A percentile compares a stretch with the other conserved stretches of the same genome.
Evolutionary conservation across 2,329 filamentous ascomycete genomes (phyloP).

Genomic region (Trichoderma koningii): DNA sequence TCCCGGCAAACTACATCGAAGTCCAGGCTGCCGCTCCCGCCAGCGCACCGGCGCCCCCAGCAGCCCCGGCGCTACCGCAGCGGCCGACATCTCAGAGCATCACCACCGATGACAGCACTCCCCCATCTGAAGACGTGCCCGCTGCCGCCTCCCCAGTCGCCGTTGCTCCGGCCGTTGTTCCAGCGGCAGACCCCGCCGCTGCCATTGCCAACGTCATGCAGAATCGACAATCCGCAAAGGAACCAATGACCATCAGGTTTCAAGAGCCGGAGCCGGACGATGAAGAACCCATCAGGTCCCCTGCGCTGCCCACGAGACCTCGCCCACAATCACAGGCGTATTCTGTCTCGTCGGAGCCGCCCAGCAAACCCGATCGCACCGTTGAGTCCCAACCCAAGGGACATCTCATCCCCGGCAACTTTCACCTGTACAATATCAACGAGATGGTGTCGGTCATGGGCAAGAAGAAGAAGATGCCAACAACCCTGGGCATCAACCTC

Average conservation of each 20-base stretch:
- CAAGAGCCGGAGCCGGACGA: conserved; percentile 37
- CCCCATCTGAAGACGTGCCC: conserved; percentile 35
- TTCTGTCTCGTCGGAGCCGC: conserved; percentile 9
- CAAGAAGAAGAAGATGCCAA: conserved; percentile 97
- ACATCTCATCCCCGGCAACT: conserved; percentile 70
- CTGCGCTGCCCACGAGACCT: conserved; percentile 45
- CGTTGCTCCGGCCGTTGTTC: conserved; percentile 50
- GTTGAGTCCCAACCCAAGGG: conserved; percentile 44
- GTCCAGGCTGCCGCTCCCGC: conserved; percentile 53
- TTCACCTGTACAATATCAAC: conserved; percentile 94
- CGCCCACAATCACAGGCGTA: conserved; percentile 28
- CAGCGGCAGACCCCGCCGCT: conserved; percentile 55
- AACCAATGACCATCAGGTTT: conserved; percentile 30
- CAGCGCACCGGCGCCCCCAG: conserved; percentile 42
- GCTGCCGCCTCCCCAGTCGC: conserved; percentile 54
- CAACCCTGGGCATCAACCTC: conserved; percentile 91
- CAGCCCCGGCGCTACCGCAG: conserved; percentile 49
- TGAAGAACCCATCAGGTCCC: conserved; percentile 40
- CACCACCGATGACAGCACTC: conserved; percentile 15
- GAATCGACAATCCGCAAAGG: conserved; percentile 42
- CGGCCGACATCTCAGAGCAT: conserved; percentile 44
- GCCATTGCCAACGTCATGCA: conserved; percentile 60
- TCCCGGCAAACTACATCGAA: conserved; percentile 94
- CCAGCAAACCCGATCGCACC: conserved; percentile 42
- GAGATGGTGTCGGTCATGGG: conserved; percentile 98